A percentile compares a stretch with the other conserved stretches of the same genome.
phyloP scores from a whole-genome alignment of 192 early-diverging fungal genomes.

The Obelidium mucronatum region DNA sequence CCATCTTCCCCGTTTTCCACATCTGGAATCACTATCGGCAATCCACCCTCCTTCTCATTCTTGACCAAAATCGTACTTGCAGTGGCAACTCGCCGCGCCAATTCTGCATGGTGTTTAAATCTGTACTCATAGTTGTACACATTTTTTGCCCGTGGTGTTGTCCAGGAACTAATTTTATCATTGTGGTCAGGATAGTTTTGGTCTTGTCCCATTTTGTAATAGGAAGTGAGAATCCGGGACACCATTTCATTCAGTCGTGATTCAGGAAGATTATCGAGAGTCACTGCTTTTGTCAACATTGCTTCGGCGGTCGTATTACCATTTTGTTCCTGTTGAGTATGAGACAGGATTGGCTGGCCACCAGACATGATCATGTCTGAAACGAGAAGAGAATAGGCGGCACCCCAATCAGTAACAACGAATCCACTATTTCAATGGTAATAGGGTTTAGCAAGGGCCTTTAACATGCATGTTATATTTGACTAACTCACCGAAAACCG shows the following conservation, averaged over 20 bases:
- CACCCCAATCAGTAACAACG: constrained; percentile 60
- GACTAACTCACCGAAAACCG: constrained; percentile 45
- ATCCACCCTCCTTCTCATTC: constrained; percentile 35
- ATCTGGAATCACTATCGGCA: not conserved
- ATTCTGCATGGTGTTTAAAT: constrained; percentile 40
- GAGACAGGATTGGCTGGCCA: constrained; percentile 1
- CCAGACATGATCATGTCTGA: constrained; percentile 73
- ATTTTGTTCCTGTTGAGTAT: no score
- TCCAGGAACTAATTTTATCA: constrained; percentile 44
- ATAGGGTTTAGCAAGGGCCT: no score
- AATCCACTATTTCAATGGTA: not conserved
- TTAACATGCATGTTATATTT: not conserved
- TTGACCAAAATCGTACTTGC: constrained; percentile 58
- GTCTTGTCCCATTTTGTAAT: constrained; percentile 46
- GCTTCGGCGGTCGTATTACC: no score
- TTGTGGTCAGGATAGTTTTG: constrained; percentile 47
- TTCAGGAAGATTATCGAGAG: constrained; percentile 25
- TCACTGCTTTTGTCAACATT: constrained; percentile 43
- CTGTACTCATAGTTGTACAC: constrained; percentile 40
- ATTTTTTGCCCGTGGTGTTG: not conserved
- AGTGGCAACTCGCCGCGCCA: constrained; percentile 56
- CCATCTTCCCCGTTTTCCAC: no score
- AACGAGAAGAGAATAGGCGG: constrained; percentile 49
- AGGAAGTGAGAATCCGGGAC: constrained; percentile 56
- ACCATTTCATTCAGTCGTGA: constrained; percentile 59